Base-by-base conservation (phyloP, 1,284 basidiomycete species). In the Marasmius tenuissimus region DNA sequence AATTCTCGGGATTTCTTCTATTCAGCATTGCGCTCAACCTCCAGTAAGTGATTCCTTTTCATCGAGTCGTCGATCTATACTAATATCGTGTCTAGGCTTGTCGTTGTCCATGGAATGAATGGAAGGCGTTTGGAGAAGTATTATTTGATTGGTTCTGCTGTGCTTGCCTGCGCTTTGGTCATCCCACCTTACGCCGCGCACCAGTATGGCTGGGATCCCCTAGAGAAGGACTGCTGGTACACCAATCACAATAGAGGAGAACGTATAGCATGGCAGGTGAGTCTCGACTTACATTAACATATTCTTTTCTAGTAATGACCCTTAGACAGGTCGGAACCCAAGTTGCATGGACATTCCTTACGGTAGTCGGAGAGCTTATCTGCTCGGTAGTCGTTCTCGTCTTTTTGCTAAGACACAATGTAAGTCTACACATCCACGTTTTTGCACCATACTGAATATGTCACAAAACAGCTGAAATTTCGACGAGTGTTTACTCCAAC, bases 131-230 rank as follows among this genome's bases (percentile, higher is more conserved):
- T 69, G 61, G 69, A 70, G 40, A 68, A 64, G 55, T 67, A 58
- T 34, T 70, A 70, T 59, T 55, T 67, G 35, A 48, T 63, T 40
- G 58, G 62, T 3, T 68, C 68, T 4, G 52, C 64, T 14, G 34
- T 61, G 16, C 50, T 67, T 16, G 60, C 65, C 16, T 18, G 63
- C 11, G 37, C 47, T 20, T 56, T 69, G 38, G 66, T 64, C 10
- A 52, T 70, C 6, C 68, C 69, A 4, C 62, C 69, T 11, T 69
- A 68, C 47, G 68, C 68, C 18, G 59, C 63, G 8, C 57, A 63
- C 8, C 68, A 69, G 57, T 70, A 70, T 42, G 69, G 68, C 8
- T 69, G 67, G 69, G 67, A 70, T 58, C 67, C 67, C 4, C 58
- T 70, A 16, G 63, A 63, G 50, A 6, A 60, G 34, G 68, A 65